Conservation (phyloP, 73 alveolate genomes). For the Paramecium biaurelia region DNA sequence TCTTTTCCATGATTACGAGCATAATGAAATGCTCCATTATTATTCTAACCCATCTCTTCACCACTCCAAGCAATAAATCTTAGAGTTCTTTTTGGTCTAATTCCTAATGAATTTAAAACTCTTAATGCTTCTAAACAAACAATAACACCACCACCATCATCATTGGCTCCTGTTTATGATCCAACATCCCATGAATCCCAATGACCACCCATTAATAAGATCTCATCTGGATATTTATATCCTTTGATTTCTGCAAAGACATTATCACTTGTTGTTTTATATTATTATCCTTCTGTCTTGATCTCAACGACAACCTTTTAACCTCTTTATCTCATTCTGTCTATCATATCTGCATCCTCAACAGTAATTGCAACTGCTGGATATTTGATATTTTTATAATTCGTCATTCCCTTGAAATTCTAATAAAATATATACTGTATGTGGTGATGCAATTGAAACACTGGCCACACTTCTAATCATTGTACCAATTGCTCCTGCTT, state of each 20-base stretch:
- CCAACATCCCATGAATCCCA: conserved; percentile 66
- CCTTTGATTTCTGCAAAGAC: conserved; percentile 59
- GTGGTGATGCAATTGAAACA: conserved; percentile 59
- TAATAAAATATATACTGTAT: not conserved
- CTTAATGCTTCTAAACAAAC: conserved; percentile 57
- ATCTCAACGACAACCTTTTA: conserved; percentile 12
- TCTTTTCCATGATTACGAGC: conserved; percentile 46
- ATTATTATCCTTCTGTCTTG: not conserved
- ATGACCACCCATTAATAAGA: conserved; percentile 62
- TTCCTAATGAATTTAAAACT: conserved; percentile 8
- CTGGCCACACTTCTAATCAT: conserved; percentile 58
- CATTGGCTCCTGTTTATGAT: conserved; percentile 66
- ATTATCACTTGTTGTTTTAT: conserved; percentile 33
- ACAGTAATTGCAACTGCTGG: conserved; percentile 65
- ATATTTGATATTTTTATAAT: not conserved
- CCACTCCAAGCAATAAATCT: conserved; percentile 71
- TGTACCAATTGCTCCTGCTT: conserved; percentile 51
- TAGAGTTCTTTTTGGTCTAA: conserved; percentile 59
- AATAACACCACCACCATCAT: conserved; percentile 68
- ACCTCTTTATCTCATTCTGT: conserved; percentile 55
- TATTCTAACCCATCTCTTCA: conserved; percentile 59
- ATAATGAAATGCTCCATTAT: conserved; percentile 59
- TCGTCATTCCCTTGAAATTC: conserved; percentile 16
- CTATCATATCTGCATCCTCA: conserved; percentile 65
- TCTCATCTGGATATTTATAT: conserved; percentile 45